Evolutionary conservation across 108 stramenopile species (phyloP), one percentile per base, ranked within the genome.

Genomic region (Pelagomonas calceolata): DNA sequence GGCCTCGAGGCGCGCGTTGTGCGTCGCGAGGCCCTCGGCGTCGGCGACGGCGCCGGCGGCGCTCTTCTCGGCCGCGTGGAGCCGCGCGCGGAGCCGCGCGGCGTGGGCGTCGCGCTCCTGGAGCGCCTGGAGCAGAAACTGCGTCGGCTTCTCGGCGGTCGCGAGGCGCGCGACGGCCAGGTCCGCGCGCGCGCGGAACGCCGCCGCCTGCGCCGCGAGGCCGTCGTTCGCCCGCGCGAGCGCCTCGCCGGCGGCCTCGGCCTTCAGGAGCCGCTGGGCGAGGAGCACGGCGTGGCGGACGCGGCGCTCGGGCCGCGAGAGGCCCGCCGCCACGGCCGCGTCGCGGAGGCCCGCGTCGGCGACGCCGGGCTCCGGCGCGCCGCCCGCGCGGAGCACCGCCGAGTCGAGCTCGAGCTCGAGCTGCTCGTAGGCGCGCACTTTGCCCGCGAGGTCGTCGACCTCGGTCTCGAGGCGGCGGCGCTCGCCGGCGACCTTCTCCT

Each of bases 341-440:
- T 60, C 51, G 14, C 26, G 14, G 51, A 26, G 21, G 14, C 44
- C 44, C 14, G 44, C 44, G 44, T 45, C 44, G 44, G 14, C 44
- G 44, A 16, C 44, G 44, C 44, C 44, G n/a, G n/a, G n/a, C 39
- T 43, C 39, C 39, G 39, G 39, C 39, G 39, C 5, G 30, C 36
- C 36, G 0, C 44, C 67, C 12, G 26, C 35, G 7, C 74, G 69
- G 32, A 74, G 34, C 5, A 74, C 69, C n/a, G 74, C 74, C 0
- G 36, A 36, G 74, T 74, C 74, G 21, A 74, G 69, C 68, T 74
- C 74, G 32, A 74, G 70, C 37, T 74, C 74, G n/a, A 74, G 74
- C 31, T 34, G 63, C 33, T 74, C 74, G 70, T 70, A 74, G 21
- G 74, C 74, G 31, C 70, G 34, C 0, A 71, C 63, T 70, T 74